phyloP scores from a whole-genome alignment of 2,329 filamentous ascomycete species.

The Hypoxylon sp. region DNA sequence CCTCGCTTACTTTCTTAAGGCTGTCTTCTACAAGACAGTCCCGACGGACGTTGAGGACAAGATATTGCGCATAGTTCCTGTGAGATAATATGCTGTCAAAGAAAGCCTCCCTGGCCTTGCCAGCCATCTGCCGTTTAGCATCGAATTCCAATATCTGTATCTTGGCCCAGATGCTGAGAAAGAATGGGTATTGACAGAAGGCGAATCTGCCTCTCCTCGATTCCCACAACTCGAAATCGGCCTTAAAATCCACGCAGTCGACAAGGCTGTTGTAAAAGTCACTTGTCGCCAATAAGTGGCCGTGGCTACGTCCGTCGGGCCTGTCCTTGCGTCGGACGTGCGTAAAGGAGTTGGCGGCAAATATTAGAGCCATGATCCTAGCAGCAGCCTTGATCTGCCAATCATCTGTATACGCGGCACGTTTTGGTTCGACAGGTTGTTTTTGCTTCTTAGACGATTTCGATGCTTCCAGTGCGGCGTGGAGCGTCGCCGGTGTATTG shows the following conservation, averaged over 20 bases:
- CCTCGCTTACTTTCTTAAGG: conserved; percentile 82
- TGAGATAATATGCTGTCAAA: conserved; percentile 86
- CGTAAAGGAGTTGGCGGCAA: conserved; percentile 76
- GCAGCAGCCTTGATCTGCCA: conserved; percentile 89
- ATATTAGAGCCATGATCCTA: conserved; percentile 80
- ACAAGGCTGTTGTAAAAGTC: conserved; percentile 89
- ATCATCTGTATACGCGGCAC: conserved; percentile 73
- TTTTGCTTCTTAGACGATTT: conserved; percentile 62
- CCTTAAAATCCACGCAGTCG: conserved; percentile 84
- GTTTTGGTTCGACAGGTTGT: conserved; percentile 62
- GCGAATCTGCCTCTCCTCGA: conserved; percentile 76
- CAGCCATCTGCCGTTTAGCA: conserved; percentile 86
- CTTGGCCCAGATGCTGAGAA: conserved; percentile 91
- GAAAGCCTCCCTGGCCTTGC: conserved; percentile 86
- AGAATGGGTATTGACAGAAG: conserved; percentile 92
- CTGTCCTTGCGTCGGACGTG: conserved; percentile 49
- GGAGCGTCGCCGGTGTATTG: conserved; percentile 72
- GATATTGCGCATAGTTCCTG: conserved; percentile 76
- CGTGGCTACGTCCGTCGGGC: conserved; percentile 54
- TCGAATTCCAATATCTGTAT: conserved; percentile 91
- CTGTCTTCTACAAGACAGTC: conserved; percentile 92
- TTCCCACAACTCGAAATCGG: conserved; percentile 91
- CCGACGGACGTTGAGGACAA: conserved; percentile 78
- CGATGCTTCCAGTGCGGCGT: conserved; percentile 73
- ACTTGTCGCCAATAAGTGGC: conserved; percentile 78